phyloP scores from a whole-genome alignment of 371 early-diverging fungal genomes.

The Mucor plumbeus region DNA sequence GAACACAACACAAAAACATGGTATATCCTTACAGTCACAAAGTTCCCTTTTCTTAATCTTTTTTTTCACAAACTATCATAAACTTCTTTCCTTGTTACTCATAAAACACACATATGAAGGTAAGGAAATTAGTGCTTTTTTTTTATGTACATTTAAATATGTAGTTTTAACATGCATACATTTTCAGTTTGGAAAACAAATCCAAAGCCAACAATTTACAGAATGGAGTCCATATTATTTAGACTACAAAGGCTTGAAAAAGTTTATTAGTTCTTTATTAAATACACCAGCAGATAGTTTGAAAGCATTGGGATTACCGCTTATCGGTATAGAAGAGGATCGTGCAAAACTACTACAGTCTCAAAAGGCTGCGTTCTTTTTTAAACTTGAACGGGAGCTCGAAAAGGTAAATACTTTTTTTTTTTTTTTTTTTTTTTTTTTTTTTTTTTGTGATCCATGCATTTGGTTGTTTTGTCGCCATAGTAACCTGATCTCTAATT shows the following conservation, averaged over 20 bases:
- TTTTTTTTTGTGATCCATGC: neutral
- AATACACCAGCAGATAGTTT: constrained; percentile 39
- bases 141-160: neutral
- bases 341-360: constrained; percentile 64
- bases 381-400: constrained; percentile 82
- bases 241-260: constrained; percentile 94
- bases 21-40: constrained; percentile 21
- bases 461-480: no score
- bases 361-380: constrained; percentile 84
- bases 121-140: neutral
- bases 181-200: constrained; percentile 93
- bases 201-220: constrained; percentile 86
- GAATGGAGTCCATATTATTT: constrained; percentile 94
- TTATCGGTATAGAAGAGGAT: constrained; percentile 58
- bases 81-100: neutral
- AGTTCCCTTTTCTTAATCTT: neutral
- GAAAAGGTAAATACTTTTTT: constrained; percentile 64
- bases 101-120: neutral
- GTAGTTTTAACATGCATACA: neutral
- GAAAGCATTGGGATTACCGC: constrained; percentile 35
- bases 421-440: no score
- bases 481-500: constrained; percentile 1
- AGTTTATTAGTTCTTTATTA: constrained; percentile 85
- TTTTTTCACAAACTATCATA: neutral
- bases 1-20: constrained; percentile 2